These are phyloP conservation scores for Gynochthodes officinalis DNA, from an alignment of 257 asterid species.

Conservation along the genomic window DNA sequence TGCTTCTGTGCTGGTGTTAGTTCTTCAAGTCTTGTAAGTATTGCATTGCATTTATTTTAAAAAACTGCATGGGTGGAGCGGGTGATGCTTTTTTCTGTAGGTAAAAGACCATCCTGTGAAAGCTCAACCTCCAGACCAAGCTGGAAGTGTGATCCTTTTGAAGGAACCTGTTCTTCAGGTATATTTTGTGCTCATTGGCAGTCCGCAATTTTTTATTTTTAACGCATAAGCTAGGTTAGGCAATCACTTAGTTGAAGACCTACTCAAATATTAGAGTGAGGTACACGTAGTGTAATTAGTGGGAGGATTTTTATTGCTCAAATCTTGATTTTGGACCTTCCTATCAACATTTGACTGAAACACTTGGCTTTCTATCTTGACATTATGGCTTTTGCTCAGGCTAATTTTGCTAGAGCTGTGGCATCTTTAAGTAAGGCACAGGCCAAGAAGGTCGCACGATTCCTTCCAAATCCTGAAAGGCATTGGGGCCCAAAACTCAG, in stretches of 20 bases:
- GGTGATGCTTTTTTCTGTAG: conserved; percentile 28
- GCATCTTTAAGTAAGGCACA: conserved; percentile 95
- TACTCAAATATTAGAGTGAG: too few relatives aligned
- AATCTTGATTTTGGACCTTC: background rate
- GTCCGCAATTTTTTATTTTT: background rate
- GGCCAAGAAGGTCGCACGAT: conserved; percentile 90
- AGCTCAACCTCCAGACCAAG: conserved; percentile 74
- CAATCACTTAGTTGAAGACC: background rate
- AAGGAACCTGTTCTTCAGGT: conserved; percentile 91
- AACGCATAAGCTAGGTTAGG: background rate
- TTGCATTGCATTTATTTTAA: background rate
- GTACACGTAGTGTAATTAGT: background rate
- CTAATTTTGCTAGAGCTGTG: conserved; percentile 85
- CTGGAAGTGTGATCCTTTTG: conserved; percentile 81
- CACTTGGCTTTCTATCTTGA: too few relatives aligned
- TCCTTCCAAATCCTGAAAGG: conserved; percentile 90
- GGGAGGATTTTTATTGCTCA: background rate
- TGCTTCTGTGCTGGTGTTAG: background rate
- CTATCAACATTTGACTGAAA: background rate
- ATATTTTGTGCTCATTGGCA: background rate
- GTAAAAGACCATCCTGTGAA: conserved; percentile 90
- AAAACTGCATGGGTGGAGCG: background rate
- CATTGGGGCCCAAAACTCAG: conserved; percentile 99
- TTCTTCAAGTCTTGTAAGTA: background rate
- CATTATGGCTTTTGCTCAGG: conserved; percentile 45